Conservation (phyloP, 306 rosid genomes). For the Trichosanthes cucumerina region DNA sequence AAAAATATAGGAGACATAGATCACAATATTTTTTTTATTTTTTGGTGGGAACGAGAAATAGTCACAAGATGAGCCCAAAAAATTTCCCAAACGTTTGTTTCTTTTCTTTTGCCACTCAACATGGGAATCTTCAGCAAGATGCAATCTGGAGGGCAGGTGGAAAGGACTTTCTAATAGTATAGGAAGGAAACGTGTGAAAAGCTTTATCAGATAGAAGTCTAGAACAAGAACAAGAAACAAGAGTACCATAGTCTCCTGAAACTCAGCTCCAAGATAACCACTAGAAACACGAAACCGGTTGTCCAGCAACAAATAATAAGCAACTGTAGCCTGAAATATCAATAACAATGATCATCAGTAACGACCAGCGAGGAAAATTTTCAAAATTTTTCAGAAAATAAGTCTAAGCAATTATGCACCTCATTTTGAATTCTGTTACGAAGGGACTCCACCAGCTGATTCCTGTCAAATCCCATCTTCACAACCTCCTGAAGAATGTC, state of each 20-base stretch:
- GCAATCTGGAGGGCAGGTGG: not conserved
- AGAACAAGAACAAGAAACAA: slow-evolving; percentile 4
- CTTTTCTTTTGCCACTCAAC: not conserved
- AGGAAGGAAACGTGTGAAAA: not conserved
- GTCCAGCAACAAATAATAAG: slow-evolving; percentile 87
- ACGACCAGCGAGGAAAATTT: not conserved
- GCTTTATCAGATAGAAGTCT: not conserved
- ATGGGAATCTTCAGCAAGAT: not conserved
- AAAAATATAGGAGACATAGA: not conserved
- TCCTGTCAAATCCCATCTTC: slow-evolving; percentile 79
- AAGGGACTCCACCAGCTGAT: slow-evolving; percentile 73
- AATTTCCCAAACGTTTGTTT: not conserved
- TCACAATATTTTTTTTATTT: not conserved
- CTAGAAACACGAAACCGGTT: slow-evolving; percentile 78
- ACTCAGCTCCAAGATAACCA: slow-evolving; percentile 95
- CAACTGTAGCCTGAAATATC: slow-evolving; percentile 86
- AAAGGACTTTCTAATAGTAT: not conserved
- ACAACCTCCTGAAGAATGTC: slow-evolving; percentile 90
- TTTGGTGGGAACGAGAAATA: not conserved
- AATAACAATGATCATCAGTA: slow-evolving; percentile 3
- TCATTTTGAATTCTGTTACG: slow-evolving; percentile 79
- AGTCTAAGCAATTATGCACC: slow-evolving; percentile 32
- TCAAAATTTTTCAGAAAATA: not conserved
- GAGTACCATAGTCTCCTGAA: slow-evolving; percentile 81
- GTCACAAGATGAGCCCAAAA: not conserved